phyloP scores from a whole-genome alignment of 1,284 basidiomycete genomes.

The Vanrija humicola region DNA sequence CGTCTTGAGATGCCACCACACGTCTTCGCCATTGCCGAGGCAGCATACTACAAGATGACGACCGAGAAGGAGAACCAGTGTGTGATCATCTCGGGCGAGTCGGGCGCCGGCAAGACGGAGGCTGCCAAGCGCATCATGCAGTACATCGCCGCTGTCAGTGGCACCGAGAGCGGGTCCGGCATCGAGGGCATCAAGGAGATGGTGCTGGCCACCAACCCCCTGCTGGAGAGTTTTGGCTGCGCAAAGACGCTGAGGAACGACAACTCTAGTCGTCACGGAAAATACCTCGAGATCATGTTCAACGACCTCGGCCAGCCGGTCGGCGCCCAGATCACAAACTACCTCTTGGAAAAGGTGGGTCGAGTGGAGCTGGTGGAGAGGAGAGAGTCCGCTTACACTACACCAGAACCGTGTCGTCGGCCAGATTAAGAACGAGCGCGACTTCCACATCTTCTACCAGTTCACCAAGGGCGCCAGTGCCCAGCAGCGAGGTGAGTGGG shows the following conservation, averaged over 20 bases:
- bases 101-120: constrained; percentile 94
- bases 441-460: constrained; percentile 99
- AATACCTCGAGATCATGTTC: constrained; percentile 99
- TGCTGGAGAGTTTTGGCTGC: constrained; percentile 97
- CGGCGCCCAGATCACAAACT: constrained; percentile 98
- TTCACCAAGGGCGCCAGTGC: constrained; percentile 92
- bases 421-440: constrained; percentile 92
- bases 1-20: constrained; percentile 96
- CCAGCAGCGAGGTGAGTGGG: constrained; percentile 70
- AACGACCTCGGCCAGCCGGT: constrained; percentile 88
- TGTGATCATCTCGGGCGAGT: constrained; percentile 99
- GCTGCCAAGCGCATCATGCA: constrained; percentile 99
- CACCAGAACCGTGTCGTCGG: constrained; percentile 80
- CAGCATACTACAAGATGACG: constrained; percentile 98
- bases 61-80: constrained; percentile 99
- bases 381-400: constrained; percentile 9
- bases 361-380: not conserved
- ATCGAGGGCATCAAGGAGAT: constrained; percentile 99
- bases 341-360: constrained; percentile 81
- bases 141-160: constrained; percentile 93
- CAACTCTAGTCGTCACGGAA: constrained; percentile 98
- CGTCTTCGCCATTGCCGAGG: constrained; percentile 95
- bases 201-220: constrained; percentile 98
- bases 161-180: constrained; percentile 56
- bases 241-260: constrained; percentile 98